phyloP scores from a whole-genome alignment of 805 yeast species.

The Kuraishia borneana region DNA sequence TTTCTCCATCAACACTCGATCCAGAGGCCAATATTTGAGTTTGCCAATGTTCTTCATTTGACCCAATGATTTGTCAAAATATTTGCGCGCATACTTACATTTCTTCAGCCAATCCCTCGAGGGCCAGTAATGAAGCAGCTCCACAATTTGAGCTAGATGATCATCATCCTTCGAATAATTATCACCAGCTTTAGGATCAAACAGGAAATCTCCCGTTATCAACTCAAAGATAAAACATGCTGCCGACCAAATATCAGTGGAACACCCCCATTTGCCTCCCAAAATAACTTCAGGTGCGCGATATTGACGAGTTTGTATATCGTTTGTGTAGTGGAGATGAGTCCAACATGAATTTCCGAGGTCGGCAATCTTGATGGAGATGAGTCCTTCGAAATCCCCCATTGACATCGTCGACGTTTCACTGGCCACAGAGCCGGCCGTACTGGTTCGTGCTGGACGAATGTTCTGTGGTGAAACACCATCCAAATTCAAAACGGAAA shows the following conservation, averaged over 20 bases:
- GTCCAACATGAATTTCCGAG: conserved; percentile 63
- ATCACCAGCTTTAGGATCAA: conserved; percentile 46
- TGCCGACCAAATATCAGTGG: conserved; percentile 50
- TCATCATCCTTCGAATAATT: conserved; percentile 44
- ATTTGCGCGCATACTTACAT: conserved; percentile 27
- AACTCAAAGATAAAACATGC: conserved; percentile 51
- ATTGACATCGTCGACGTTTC: conserved; percentile 5
- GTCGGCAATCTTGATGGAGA: conserved; percentile 51
- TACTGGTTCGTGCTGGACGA: neutral
- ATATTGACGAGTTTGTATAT: conserved; percentile 60
- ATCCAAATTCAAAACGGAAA: neutral
- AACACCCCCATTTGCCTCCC: conserved; percentile 51
- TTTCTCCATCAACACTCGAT: conserved; percentile 35
- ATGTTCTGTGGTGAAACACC: neutral
- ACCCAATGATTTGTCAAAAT: conserved; percentile 23
- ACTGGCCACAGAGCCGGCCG: conserved; percentile 9
- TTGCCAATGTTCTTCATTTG: conserved; percentile 30
- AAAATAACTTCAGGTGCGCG: conserved; percentile 54
- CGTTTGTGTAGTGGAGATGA: conserved; percentile 52
- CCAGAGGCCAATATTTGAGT: conserved; percentile 39
- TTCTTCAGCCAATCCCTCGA: conserved; percentile 24
- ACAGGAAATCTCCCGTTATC: conserved; percentile 49
- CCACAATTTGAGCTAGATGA: conserved; percentile 52
- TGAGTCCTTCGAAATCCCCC: conserved; percentile 18
- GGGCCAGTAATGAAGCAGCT: conserved; percentile 30